Evolutionary conservation across 2,329 filamentous ascomycete species (phyloP).

Genomic region (Ploettnerulaceae sp.): DNA sequence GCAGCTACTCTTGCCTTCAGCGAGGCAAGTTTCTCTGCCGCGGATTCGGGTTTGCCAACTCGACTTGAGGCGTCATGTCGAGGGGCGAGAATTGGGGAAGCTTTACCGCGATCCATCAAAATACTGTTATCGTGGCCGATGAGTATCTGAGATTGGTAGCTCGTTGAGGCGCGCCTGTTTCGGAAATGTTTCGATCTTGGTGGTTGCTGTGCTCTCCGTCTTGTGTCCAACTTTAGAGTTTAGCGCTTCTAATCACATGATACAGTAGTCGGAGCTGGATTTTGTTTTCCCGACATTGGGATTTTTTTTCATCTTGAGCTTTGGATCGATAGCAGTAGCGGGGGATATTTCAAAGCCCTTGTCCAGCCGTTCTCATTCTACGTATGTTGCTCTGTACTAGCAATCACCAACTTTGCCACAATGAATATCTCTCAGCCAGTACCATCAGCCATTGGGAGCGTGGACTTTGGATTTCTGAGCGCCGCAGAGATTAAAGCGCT

Average conservation of each 20-base stretch:
- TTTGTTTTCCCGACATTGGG: not conserved
- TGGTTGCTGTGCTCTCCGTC: not conserved
- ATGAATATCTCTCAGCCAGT: constrained; percentile 79
- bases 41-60: constrained; percentile 51
- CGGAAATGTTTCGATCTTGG: not conserved
- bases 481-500: constrained; percentile 78
- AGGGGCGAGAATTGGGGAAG: constrained; percentile 49
- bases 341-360: constrained; percentile 5
- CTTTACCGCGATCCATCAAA: constrained; percentile 48
- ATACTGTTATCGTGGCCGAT: constrained; percentile 6
- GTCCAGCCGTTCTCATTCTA: constrained; percentile 11
- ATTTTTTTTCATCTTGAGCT: constrained; percentile 1
- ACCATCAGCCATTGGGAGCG: constrained; percentile 74
- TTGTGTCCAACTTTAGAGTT: no score
- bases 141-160: no score
- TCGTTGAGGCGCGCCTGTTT: no score
- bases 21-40: constrained; percentile 65
- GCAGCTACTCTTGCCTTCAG: constrained; percentile 77
- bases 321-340: no score
- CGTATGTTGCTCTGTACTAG: constrained; percentile 21
- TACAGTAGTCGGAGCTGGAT: no score
- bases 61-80: constrained; percentile 51
- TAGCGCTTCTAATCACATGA: no score
- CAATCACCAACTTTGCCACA: constrained; percentile 20
- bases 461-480: constrained; percentile 85